phyloP scores from a whole-genome alignment of 805 yeast species.

The Pichia paraexigua region DNA sequence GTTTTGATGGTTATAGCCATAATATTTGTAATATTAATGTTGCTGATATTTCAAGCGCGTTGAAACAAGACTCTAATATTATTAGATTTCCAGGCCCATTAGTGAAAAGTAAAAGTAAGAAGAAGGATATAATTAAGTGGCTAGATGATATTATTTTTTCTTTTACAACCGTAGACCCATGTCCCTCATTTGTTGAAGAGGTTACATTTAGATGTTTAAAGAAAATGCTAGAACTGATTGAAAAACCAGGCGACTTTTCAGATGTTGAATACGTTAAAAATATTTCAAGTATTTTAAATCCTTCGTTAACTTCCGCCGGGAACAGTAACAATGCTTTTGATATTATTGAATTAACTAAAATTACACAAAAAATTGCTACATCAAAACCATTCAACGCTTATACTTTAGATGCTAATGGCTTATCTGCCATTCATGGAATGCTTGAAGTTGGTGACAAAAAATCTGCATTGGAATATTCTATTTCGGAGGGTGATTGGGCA shows the following conservation, averaged over 20 bases:
- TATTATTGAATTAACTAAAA: conserved; percentile 12
- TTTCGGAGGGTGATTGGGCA: conserved; percentile 65
- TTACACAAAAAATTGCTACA: conserved; percentile 7
- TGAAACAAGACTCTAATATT: conserved; percentile 40
- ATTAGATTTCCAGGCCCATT: conserved; percentile 65
- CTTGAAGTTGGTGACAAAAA: conserved; percentile 58
- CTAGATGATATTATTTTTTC: conserved; percentile 31
- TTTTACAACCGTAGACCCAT: conserved; percentile 3
- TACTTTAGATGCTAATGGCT: conserved; percentile 16
- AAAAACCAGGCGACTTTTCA: conserved; percentile 21
- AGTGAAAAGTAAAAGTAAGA: conserved; percentile 44
- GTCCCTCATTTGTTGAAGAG: conserved; percentile 13
- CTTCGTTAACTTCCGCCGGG: conserved; percentile 25
- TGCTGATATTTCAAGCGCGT: conserved; percentile 25
- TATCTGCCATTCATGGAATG: conserved; percentile 28
- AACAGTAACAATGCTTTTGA: conserved; percentile 12
- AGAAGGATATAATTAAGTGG: conserved; percentile 68
- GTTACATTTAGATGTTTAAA: conserved; percentile 23
- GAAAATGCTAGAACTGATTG: conserved; percentile 18
- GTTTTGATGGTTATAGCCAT: conserved; percentile 30
- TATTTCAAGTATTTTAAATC: conserved; percentile 35
- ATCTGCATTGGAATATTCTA: conserved; percentile 55
- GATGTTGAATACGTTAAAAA: conserved; percentile 24
- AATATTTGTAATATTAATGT: conserved; percentile 31
- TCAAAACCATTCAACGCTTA: conserved; percentile 20